Evolutionary conservation across 805 yeast species (phyloP).

Genomic region (Starmerella ratchasimensis): DNA sequence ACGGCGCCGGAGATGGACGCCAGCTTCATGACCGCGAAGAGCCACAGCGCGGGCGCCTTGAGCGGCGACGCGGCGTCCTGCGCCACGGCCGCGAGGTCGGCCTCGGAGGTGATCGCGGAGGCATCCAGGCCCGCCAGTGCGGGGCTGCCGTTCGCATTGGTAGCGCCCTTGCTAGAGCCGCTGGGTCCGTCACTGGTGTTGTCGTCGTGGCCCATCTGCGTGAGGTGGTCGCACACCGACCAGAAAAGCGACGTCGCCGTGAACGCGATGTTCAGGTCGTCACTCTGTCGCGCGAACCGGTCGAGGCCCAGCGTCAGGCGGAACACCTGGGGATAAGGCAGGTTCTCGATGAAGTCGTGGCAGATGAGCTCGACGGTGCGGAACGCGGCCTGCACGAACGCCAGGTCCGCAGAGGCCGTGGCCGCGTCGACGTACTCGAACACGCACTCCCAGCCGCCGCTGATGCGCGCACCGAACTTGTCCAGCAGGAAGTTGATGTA

Average conservation of each 20-base stretch:
- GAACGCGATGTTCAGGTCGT: slow-evolving; percentile 76
- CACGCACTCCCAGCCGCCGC: slow-evolving; percentile 60
- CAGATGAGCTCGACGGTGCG: slow-evolving; percentile 70
- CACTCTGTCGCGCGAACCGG: slow-evolving; percentile 55
- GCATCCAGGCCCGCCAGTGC: slow-evolving; percentile 12
- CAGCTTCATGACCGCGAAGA: slow-evolving; percentile 47
- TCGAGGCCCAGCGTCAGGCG: slow-evolving; percentile 57
- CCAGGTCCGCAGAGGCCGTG: slow-evolving; percentile 23
- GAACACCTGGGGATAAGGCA: slow-evolving; percentile 54
- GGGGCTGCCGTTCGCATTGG: slow-evolving; percentile 19
- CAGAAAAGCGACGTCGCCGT: slow-evolving; percentile 86
- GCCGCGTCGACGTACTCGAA: slow-evolving; percentile 37
- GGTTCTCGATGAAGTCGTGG: slow-evolving; percentile 64
- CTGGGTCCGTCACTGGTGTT: no score
- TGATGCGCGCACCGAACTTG: slow-evolving; percentile 51
- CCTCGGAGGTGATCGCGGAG: slow-evolving; percentile 3
- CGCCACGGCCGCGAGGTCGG: slow-evolving; percentile 22
- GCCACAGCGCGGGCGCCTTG: slow-evolving; percentile 38
- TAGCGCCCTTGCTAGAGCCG: no score
- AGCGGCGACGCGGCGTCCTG: slow-evolving; percentile 8
- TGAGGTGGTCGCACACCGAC: slow-evolving; percentile 68
- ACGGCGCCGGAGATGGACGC: slow-evolving; percentile 48
- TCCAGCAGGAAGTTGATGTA: slow-evolving; percentile 64
- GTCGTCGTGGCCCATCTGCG: no score
- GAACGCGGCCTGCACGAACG: slow-evolving; percentile 53